These are phyloP conservation scores for Pseudogymnoascus destructans DNA, from an alignment of 2,329 filamentous ascomycete genomes.

Conservation along the genomic window DNA sequence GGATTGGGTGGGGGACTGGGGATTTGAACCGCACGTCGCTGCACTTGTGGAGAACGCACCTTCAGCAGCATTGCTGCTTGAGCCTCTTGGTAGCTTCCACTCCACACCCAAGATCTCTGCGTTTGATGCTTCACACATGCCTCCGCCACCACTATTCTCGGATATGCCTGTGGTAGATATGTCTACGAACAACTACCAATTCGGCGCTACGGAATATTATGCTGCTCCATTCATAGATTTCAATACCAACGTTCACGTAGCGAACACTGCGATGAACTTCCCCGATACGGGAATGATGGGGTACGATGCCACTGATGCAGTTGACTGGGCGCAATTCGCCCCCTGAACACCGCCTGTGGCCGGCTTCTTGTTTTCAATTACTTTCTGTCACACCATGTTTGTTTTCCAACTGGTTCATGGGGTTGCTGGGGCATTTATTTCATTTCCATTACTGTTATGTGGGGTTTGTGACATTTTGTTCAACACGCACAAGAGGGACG, in stretches of 20 bases:
- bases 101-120: background rate
- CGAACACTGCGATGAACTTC: background rate
- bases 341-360: background rate
- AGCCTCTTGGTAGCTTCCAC: background rate
- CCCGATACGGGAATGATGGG: background rate
- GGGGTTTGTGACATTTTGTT: background rate
- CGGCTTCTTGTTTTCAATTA: slow-evolving; percentile 5
- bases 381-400: background rate
- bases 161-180: slow-evolving; percentile 1
- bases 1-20: slow-evolving; percentile 31
- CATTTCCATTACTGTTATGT: background rate
- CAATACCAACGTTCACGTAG: background rate
- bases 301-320: background rate
- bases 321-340: slow-evolving; percentile 4
- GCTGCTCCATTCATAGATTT: slow-evolving; percentile 1
- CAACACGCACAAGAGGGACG: background rate
- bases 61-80: background rate
- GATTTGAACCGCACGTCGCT: slow-evolving; percentile 27
- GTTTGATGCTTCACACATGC: slow-evolving; percentile 1
- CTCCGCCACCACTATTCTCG: background rate
- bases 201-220: background rate
- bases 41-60: slow-evolving; percentile 20
- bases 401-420: background rate
- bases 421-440: slow-evolving; percentile 1
- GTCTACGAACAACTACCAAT: background rate